These are phyloP conservation scores for Moesziomyces sp. DNA, from an alignment of 1,284 basidiomycete species.

Conservation along the genomic window DNA sequence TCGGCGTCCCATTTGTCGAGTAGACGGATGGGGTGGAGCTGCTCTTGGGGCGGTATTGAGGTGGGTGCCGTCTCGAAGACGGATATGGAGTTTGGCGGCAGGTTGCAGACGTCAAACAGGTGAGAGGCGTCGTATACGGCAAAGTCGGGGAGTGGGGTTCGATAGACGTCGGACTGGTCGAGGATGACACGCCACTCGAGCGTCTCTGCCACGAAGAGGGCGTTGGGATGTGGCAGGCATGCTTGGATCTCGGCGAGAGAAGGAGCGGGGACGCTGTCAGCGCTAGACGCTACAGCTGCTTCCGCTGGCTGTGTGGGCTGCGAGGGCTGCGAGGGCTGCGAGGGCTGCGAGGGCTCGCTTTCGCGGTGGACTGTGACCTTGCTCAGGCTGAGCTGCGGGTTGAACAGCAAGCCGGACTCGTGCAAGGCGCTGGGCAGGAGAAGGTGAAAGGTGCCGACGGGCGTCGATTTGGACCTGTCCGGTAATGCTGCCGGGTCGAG, in stretches of 20 bases:
- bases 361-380: slow-evolving; percentile 14
- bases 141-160: neutral
- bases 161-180: slow-evolving; percentile 14
- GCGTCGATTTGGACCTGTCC: neutral
- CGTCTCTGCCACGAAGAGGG: slow-evolving; percentile 46
- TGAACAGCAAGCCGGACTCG: slow-evolving; percentile 43
- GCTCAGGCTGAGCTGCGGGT: slow-evolving; percentile 27
- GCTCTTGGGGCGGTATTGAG: slow-evolving; percentile 18
- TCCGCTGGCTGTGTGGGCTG: neutral
- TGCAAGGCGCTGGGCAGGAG: slow-evolving; percentile 31
- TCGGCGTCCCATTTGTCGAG: slow-evolving; percentile 13
- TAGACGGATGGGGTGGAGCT: slow-evolving; percentile 20
- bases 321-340: neutral
- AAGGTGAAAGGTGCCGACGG: slow-evolving; percentile 10
- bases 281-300: neutral
- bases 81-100: slow-evolving; percentile 17
- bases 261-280: slow-evolving; percentile 6
- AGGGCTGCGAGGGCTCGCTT: neutral
- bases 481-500: neutral
- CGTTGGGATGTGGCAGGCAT: slow-evolving; percentile 44
- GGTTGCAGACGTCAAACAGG: slow-evolving; percentile 37
- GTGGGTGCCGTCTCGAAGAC: slow-evolving; percentile 36
- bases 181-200: slow-evolving; percentile 53
- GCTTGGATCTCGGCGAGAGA: slow-evolving; percentile 15
- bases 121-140: slow-evolving; percentile 4